Conservation (phyloP, 352 stramenopile species). For the Pythium biforme region DNA sequence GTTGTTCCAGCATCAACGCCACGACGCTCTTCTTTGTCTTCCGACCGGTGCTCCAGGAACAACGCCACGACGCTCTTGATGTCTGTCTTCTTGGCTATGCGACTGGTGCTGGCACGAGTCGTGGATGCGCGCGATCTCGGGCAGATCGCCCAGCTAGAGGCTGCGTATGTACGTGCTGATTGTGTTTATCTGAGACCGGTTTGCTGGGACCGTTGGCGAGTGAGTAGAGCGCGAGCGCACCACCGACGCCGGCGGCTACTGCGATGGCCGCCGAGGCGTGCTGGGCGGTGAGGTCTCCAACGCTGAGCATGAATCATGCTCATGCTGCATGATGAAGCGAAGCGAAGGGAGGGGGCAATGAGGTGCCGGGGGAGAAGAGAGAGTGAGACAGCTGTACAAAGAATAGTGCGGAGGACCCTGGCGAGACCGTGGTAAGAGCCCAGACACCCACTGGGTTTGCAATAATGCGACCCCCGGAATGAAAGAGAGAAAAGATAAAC, state of each 20-base stretch:
- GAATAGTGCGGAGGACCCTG: no score
- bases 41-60: conserved; percentile 3
- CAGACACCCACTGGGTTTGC: no score
- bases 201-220: neutral
- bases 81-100: neutral
- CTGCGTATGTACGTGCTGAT: neutral
- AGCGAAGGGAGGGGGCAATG: no score
- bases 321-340: no score
- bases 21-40: conserved; percentile 6
- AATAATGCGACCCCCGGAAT: no score
- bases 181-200: neutral
- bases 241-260: neutral
- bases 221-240: neutral
- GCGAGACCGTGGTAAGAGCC: no score
- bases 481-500: no score
- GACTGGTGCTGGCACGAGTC: conserved; percentile 26
- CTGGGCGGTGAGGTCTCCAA: no score
- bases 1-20: conserved; percentile 3
- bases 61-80: conserved; percentile 17
- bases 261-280: no score
- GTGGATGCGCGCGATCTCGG: conserved; percentile 38
- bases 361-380: no score
- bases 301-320: no score
- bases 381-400: no score
- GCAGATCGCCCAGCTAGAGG: conserved; percentile 35